These are phyloP conservation scores for Aspergillus proliferans DNA, from an alignment of 2,329 filamentous ascomycete genomes.

Conservation along the genomic window DNA sequence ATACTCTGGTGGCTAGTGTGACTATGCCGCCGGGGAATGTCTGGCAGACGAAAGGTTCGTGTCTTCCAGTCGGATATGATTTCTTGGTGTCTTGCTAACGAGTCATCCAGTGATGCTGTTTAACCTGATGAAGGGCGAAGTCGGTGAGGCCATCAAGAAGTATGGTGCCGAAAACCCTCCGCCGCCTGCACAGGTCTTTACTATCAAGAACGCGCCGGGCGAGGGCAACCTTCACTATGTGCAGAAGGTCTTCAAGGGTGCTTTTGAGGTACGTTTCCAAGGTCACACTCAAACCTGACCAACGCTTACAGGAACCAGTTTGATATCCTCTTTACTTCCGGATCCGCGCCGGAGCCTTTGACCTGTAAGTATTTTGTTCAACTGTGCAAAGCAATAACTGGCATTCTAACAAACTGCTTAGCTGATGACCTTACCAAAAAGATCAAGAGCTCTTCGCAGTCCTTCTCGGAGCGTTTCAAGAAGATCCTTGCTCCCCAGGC, in stretches of 20 bases:
- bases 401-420: conserved; percentile 13
- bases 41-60: conserved; percentile 73
- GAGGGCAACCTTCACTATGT: conserved; percentile 77
- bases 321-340: conserved; percentile 83
- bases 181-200: conserved; percentile 80
- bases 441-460: conserved; percentile 59
- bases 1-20: conserved; percentile 69
- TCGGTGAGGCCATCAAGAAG: conserved; percentile 54
- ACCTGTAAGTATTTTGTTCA: conserved; percentile 39
- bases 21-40: conserved; percentile 59
- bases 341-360: conserved; percentile 52
- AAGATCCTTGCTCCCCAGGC: conserved; percentile 65
- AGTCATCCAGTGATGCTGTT: conserved; percentile 49
- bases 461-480: conserved; percentile 70
- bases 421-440: conserved; percentile 62
- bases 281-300: not conserved
- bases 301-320: conserved; percentile 50
- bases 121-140: conserved; percentile 55
- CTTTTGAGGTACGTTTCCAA: conserved; percentile 57
- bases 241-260: conserved; percentile 83
- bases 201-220: conserved; percentile 56
- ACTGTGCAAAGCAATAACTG: not conserved
- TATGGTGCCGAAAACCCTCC: conserved; percentile 63
- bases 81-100: not conserved
- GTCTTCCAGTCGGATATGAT: not conserved